These are phyloP conservation scores for Salvia splendens DNA, from an alignment of 257 asterid species.

Conservation along the genomic window DNA sequence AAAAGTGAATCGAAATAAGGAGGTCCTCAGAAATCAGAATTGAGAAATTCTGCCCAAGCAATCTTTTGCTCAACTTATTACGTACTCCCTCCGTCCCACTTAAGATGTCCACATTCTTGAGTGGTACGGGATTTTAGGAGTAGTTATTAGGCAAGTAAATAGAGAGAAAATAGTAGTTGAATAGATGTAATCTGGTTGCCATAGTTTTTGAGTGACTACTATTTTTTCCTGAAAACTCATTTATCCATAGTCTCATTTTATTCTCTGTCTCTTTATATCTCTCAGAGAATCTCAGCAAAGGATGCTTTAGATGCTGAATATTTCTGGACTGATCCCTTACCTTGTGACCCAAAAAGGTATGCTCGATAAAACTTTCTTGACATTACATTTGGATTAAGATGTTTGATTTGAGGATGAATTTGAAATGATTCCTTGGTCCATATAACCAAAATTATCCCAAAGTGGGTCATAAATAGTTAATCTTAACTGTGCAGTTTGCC, in stretches of 20 bases:
- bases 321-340: slow-evolving; percentile 96
- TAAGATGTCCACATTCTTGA: too few relatives aligned
- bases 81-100: background rate
- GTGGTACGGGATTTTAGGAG: too few relatives aligned
- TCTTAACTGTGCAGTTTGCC: slow-evolving; percentile 61
- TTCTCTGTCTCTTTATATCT: slow-evolving; percentile 27
- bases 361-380: slow-evolving; percentile 6
- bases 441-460: too few relatives aligned
- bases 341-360: slow-evolving; percentile 95
- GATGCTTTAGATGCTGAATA: slow-evolving; percentile 97
- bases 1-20: too few relatives aligned
- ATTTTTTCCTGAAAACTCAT: too few relatives aligned
- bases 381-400: background rate
- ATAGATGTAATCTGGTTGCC: too few relatives aligned
- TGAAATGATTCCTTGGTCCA: background rate
- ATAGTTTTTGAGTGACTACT: background rate
- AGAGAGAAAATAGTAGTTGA: too few relatives aligned
- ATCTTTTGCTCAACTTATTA: background rate
- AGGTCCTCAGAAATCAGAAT: too few relatives aligned
- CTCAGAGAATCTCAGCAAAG: slow-evolving; percentile 83
- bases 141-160: too few relatives aligned
- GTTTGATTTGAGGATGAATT: background rate
- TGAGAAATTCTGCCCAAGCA: background rate
- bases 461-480: background rate
- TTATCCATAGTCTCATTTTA: slow-evolving; percentile 8